Percentiles rank a stretch among this genome's conserved stretches.
Evolutionary conservation across 305 asterid genomes (phyloP).

Genomic region (Solanum hybrid): DNA sequence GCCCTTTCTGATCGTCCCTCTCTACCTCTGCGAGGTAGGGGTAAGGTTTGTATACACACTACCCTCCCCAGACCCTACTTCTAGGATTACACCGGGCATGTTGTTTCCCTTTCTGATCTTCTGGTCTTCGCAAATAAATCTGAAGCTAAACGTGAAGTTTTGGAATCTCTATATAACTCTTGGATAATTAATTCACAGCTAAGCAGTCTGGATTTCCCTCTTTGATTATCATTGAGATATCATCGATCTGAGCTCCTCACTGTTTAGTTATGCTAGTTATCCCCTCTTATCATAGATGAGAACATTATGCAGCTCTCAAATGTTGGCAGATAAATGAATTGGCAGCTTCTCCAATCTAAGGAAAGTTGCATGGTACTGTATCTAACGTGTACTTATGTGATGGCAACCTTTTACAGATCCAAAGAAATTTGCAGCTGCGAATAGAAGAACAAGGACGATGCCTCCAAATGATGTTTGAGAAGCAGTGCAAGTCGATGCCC

Average conservation of each 20-base stretch:
- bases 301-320: background rate
- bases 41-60: background rate
- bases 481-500: slow-evolving; percentile 48
- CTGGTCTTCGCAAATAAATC: background rate
- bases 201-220: background rate
- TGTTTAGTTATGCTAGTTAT: background rate
- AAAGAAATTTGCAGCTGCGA: slow-evolving; percentile 78
- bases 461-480: slow-evolving; percentile 86
- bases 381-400: background rate
- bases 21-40: background rate
- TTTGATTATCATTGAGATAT: background rate
- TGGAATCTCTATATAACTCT: background rate
- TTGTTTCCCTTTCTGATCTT: background rate
- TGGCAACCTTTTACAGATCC: slow-evolving; percentile 45
- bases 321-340: background rate
- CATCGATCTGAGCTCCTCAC: background rate
- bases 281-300: background rate
- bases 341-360: background rate
- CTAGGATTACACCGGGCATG: background rate
- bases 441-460: slow-evolving; percentile 84
- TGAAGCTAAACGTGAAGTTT: background rate
- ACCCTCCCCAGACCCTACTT: background rate
- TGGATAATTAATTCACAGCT: background rate
- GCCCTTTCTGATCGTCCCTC: background rate
- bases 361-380: background rate